Percentiles rank a stretch among this genome's conserved stretches.
phyloP scores from a whole-genome alignment of 108 stramenopile species.

The Discostella pseudostelligera region DNA sequence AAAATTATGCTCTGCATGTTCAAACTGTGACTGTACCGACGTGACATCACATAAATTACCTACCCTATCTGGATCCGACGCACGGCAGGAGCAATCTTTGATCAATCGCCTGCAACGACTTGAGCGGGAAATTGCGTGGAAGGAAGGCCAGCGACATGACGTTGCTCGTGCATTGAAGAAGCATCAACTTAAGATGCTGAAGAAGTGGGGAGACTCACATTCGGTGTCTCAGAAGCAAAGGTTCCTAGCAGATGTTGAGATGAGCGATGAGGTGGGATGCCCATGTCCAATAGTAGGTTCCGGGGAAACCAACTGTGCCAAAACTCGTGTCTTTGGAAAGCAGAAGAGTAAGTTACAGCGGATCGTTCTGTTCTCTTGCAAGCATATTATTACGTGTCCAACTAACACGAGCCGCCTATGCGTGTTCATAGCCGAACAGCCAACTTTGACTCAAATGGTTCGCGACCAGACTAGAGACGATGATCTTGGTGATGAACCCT shows the following conservation, averaged over 20 bases:
- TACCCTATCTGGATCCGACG: constrained; percentile 30
- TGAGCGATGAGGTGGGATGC: constrained; percentile 15
- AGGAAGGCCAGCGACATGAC: constrained; percentile 23
- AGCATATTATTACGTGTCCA: neutral
- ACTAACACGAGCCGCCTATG: neutral
- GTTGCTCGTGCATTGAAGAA: constrained; percentile 31
- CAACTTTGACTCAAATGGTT: constrained; percentile 28
- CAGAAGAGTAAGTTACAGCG: constrained; percentile 14
- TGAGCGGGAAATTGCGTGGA: constrained; percentile 34
- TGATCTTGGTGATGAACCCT: constrained; percentile 8
- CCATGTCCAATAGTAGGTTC: constrained; percentile 1
- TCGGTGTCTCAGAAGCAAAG: constrained; percentile 11
- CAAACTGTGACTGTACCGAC: constrained; percentile 28
- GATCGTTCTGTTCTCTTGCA: neutral
- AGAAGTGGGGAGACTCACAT: constrained; percentile 20
- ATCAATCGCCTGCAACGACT: constrained; percentile 31
- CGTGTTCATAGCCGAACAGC: constrained; percentile 13
- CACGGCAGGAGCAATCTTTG: constrained; percentile 36
- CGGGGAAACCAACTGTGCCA: constrained; percentile 11
- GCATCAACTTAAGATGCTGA: constrained; percentile 29
- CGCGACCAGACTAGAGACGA: constrained; percentile 5
- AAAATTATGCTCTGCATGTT: constrained; percentile 27
- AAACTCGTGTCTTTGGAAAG: constrained; percentile 25
- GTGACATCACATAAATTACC: constrained; percentile 15
- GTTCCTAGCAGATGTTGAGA: constrained; percentile 35